Percentiles rank a stretch among this genome's conserved stretches.
Conservation (phyloP, 2,329 filamentous ascomycete species). For the Talaromyces sp. region DNA sequence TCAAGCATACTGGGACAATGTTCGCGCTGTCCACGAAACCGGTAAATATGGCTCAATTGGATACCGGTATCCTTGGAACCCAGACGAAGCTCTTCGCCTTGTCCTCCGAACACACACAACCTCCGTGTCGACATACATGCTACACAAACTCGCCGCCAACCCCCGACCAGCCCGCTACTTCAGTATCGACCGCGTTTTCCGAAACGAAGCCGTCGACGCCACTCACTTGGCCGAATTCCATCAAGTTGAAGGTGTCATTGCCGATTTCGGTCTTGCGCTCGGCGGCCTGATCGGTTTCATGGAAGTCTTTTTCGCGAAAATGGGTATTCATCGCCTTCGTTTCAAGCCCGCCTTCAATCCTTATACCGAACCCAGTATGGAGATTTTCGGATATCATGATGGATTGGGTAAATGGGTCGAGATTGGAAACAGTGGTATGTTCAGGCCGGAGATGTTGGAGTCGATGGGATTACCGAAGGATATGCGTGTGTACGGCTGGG, state of each 20-base stretch:
- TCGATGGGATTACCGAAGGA: constrained; percentile 90
- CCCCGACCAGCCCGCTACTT: constrained; percentile 92
- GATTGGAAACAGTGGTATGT: constrained; percentile 98
- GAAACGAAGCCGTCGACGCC: constrained; percentile 94
- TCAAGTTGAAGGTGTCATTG: constrained; percentile 97
- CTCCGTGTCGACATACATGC: constrained; percentile 82
- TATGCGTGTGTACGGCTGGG: constrained; percentile 91
- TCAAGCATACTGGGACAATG: constrained; percentile 81
- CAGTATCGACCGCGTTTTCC: constrained; percentile 97
- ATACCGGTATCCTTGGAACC: constrained; percentile 91
- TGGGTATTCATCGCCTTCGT: constrained; percentile 80
- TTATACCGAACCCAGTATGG: constrained; percentile 94
- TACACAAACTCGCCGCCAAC: constrained; percentile 81
- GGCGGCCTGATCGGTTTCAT: constrained; percentile 93
- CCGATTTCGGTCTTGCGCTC: constrained; percentile 87
- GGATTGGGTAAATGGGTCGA: constrained; percentile 89
- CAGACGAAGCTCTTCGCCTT: constrained; percentile 78
- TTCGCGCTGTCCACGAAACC: constrained; percentile 79
- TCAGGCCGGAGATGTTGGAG: constrained; percentile 95
- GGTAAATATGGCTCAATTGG: constrained; percentile 94
- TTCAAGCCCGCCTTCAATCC: constrained; percentile 98
- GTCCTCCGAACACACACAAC: constrained; percentile 97
- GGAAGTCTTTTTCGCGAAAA: constrained; percentile 92
- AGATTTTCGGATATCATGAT: constrained; percentile 94
- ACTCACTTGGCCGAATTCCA: constrained; percentile 98